Evolutionary conservation across 129 eudicot genomes (phyloP).

Genomic region (Mikania micrantha): DNA sequence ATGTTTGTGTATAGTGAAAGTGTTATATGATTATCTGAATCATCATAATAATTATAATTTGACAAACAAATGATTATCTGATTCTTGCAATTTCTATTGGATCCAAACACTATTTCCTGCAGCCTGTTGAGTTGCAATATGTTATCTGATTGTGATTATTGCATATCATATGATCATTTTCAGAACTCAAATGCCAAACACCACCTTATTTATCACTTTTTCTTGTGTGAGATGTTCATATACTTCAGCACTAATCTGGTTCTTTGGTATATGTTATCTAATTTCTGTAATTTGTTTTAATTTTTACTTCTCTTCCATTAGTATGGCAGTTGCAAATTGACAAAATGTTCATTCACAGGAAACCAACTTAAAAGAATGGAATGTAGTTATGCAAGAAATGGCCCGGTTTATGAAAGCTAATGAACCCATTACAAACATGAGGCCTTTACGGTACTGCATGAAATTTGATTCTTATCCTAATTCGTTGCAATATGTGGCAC

Average conservation of each 20-base stretch:
- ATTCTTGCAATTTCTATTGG: background rate
- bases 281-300: background rate
- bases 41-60: background rate
- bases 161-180: background rate
- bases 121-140: background rate
- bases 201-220: background rate
- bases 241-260: background rate
- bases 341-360: slow-evolving; percentile 37
- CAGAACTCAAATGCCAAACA: background rate
- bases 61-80: background rate
- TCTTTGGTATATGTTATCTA: background rate
- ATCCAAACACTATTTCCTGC: background rate
- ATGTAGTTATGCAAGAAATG: slow-evolving; percentile 81
- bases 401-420: slow-evolving; percentile 57
- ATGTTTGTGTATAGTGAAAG: background rate
- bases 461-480: slow-evolving; percentile 63
- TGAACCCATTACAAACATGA: slow-evolving; percentile 32
- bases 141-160: background rate
- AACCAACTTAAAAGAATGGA: slow-evolving; percentile 87
- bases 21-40: no score
- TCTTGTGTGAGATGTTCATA: background rate
- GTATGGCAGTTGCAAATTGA: background rate
- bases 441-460: slow-evolving; percentile 76
- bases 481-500: slow-evolving; percentile 75
- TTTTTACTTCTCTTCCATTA: background rate